These are phyloP conservation scores for Phlebopus sp. DNA, from an alignment of 1,284 basidiomycete species.

Conservation along the genomic window DNA sequence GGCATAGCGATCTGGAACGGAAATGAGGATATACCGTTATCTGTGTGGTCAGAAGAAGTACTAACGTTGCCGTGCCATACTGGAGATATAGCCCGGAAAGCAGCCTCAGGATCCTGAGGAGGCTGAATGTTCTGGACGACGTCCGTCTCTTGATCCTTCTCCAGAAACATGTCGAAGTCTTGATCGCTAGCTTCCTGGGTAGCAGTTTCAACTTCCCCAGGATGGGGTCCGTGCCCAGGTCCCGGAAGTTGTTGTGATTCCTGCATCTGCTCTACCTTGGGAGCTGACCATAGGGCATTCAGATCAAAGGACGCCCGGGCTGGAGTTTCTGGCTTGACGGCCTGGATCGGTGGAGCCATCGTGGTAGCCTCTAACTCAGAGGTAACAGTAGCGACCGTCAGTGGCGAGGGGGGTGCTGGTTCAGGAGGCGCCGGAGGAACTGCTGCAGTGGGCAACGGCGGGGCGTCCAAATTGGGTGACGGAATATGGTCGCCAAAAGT, in stretches of 20 bases:
- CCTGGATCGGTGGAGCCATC: slow-evolving; percentile 23
- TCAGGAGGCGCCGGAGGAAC: slow-evolving; percentile 16
- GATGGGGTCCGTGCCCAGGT: slow-evolving; percentile 25
- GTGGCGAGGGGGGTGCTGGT: slow-evolving; percentile 16
- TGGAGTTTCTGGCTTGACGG: slow-evolving; percentile 41
- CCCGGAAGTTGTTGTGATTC: slow-evolving; percentile 19
- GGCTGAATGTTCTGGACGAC: slow-evolving; percentile 15
- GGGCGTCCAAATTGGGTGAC: slow-evolving; percentile 12
- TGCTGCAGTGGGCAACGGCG: slow-evolving; percentile 8
- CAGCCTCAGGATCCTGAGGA: slow-evolving; percentile 33
- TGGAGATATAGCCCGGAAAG: slow-evolving; percentile 50
- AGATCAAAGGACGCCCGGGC: slow-evolving; percentile 60
- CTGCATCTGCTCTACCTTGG: slow-evolving; percentile 34
- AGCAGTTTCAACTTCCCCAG: slow-evolving; percentile 43
- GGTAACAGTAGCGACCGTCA: slow-evolving; percentile 8
- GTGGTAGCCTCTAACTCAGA: slow-evolving; percentile 10
- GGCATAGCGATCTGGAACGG: slow-evolving; percentile 68
- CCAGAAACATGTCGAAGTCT: slow-evolving; percentile 81
- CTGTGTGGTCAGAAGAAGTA: slow-evolving; percentile 7
- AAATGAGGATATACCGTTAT: slow-evolving; percentile 15
- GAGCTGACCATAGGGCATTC: slow-evolving; percentile 63
- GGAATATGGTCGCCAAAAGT: slow-evolving; percentile 17
- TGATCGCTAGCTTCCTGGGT: slow-evolving; percentile 57
- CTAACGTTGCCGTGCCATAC: slow-evolving; percentile 75
- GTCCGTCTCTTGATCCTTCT: slow-evolving; percentile 47